Conservation (phyloP, 441 rosid genomes). For the Omphalea diandra region DNA sequence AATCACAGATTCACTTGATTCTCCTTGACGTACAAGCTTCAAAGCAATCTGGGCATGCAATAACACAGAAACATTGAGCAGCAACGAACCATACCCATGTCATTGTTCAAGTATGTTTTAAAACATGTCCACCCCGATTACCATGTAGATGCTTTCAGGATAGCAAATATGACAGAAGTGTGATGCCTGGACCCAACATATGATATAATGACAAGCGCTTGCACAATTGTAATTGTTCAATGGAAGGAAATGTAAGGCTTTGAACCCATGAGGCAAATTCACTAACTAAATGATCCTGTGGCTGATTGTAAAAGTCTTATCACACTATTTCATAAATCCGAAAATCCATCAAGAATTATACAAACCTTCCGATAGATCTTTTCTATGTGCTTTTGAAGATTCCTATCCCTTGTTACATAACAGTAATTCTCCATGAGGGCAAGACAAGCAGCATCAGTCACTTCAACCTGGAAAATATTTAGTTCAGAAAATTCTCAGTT, state of each 20-base stretch:
- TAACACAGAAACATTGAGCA: conserved; percentile 10
- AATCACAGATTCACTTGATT: conserved; percentile 40
- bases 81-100: background rate
- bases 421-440: conserved; percentile 92
- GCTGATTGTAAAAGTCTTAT: background rate
- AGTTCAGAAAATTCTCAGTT: conserved; percentile 2
- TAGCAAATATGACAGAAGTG: background rate
- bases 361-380: conserved; percentile 97
- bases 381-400: conserved; percentile 99
- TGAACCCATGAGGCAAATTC: background rate
- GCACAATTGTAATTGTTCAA: background rate
- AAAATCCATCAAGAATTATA: background rate
- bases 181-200: background rate
- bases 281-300: background rate
- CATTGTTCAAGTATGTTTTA: conserved; percentile 7
- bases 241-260: background rate
- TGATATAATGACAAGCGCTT: background rate
- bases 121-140: background rate
- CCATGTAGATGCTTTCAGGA: background rate
- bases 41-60: conserved; percentile 72
- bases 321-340: background rate
- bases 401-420: conserved; percentile 97
- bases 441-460: conserved; percentile 92
- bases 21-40: conserved; percentile 78
- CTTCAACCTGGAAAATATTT: conserved; percentile 65